phyloP scores from a whole-genome alignment of 257 asterid genomes.

The Ligustrum vulgare region DNA sequence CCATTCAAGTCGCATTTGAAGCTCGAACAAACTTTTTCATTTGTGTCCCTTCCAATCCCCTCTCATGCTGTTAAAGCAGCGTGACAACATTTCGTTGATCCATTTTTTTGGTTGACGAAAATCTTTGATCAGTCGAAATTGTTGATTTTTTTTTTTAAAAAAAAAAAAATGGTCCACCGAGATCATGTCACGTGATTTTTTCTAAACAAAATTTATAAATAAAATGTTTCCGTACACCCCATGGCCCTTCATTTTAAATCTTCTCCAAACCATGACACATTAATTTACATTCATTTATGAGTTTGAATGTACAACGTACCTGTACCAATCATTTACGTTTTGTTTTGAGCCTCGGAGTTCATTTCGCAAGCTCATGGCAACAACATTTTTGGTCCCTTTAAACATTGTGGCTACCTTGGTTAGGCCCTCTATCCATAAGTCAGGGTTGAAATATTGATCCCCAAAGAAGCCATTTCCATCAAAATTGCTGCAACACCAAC shows the following conservation, averaged over 20 bases:
- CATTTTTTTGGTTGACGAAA: too few species aligned
- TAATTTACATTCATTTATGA: not conserved
- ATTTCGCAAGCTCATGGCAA: slow-evolving; percentile 90
- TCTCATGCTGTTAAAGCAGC: too few species aligned
- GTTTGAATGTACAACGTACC: slow-evolving; percentile 31
- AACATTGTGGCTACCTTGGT: slow-evolving; percentile 71
- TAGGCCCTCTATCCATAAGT: slow-evolving; percentile 75
- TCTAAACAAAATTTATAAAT: too few species aligned
- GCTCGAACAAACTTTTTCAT: too few species aligned
- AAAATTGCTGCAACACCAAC: slow-evolving; percentile 85
- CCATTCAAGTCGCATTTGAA: not conserved
- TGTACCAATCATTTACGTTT: slow-evolving; percentile 81
- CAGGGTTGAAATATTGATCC: slow-evolving; percentile 70
- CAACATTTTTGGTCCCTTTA: slow-evolving; percentile 50
- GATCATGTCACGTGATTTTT: too few species aligned
- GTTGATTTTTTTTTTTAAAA: too few species aligned
- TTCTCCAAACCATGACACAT: too few species aligned
- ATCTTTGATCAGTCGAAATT: too few species aligned
- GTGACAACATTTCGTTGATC: too few species aligned
- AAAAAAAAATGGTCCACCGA: too few species aligned
- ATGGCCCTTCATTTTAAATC: not conserved
- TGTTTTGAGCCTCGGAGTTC: slow-evolving; percentile 85
- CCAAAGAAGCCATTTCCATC: slow-evolving; percentile 97
- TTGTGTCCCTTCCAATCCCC: not conserved
- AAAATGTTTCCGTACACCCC: not conserved